Conservation (phyloP, 805 yeast genomes). For the Candida gorgasii region DNA sequence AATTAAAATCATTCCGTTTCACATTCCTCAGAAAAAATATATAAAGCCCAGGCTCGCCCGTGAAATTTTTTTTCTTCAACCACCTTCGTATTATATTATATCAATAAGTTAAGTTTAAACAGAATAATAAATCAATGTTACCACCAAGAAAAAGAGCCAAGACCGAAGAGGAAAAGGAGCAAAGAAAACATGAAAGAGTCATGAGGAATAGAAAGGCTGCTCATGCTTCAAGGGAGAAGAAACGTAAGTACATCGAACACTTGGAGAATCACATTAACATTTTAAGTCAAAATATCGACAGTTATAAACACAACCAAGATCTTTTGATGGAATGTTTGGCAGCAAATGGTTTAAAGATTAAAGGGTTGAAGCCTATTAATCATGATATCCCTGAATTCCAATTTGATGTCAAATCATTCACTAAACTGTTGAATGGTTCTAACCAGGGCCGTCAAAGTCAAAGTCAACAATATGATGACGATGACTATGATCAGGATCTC, state of each 20-base stretch:
- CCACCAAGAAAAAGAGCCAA: conserved; percentile 97
- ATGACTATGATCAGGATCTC: neutral
- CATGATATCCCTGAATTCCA: conserved; percentile 12
- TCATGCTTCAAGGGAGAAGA: conserved; percentile 95
- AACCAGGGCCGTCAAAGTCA: too few relatives aligned
- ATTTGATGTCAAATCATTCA: conserved; percentile 9
- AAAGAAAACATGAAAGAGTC: conserved; percentile 89
- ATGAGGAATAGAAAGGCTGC: conserved; percentile 95
- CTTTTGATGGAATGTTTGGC: conserved; percentile 7
- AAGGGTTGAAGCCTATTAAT: conserved; percentile 7
- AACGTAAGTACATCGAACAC: conserved; percentile 86
- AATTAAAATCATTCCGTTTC: too few relatives aligned
- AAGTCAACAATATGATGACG: neutral
- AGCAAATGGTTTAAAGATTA: neutral
- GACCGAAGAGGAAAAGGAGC: conserved; percentile 96
- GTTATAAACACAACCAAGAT: conserved; percentile 24
- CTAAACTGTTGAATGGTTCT: conserved; percentile 1
- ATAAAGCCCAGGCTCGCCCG: conserved; percentile 1
- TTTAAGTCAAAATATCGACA: conserved; percentile 38
- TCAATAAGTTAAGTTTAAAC: conserved; percentile 5
- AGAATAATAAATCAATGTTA: conserved; percentile 44
- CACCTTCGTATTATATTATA: neutral
- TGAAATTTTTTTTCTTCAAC: conserved; percentile 2
- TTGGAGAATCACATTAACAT: conserved; percentile 61
- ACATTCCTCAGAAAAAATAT: neutral